Percentiles rank a stretch among this genome's conserved stretches.
phyloP scores from a whole-genome alignment of 306 rosid genomes.

The Corylus heterophylla region DNA sequence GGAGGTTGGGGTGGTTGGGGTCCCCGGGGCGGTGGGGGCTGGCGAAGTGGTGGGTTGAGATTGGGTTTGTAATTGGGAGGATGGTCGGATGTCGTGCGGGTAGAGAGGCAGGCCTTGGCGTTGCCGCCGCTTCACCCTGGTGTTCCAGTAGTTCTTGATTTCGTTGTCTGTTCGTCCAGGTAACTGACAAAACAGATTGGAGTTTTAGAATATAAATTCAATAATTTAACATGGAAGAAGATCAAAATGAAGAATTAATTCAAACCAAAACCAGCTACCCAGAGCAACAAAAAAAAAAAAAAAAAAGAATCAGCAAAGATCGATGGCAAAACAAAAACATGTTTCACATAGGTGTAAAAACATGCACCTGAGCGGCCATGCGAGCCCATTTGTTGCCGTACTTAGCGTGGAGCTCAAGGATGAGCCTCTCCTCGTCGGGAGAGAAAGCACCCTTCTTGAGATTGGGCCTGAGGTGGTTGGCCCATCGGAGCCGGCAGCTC shows the following conservation, averaged over 20 bases:
- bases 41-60: slow-evolving; percentile 16
- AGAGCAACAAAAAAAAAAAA: background rate
- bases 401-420: slow-evolving; percentile 73
- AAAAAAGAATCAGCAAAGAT: no score
- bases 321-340: background rate
- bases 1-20: slow-evolving; percentile 34
- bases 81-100: slow-evolving; percentile 41
- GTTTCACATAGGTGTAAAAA: background rate
- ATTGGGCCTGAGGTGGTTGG: slow-evolving; percentile 83
- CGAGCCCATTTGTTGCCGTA: slow-evolving; percentile 98
- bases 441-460: slow-evolving; percentile 79
- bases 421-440: slow-evolving; percentile 72
- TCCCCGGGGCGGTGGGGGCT: slow-evolving; percentile 30
- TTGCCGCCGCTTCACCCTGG: slow-evolving; percentile 73
- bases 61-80: background rate
- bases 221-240: no score
- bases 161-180: slow-evolving; percentile 98
- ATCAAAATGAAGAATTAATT: no score
- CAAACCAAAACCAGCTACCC: background rate
- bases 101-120: slow-evolving; percentile 80
- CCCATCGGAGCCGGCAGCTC: slow-evolving; percentile 96
- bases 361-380: slow-evolving; percentile 79
- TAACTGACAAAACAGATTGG: slow-evolving; percentile 33
- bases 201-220: no score
- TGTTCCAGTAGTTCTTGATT: slow-evolving; percentile 92